A percentile compares a stretch with the other conserved stretches of the same genome.
Evolutionary conservation across 345 rosid species (phyloP).

Genomic region (Zanthoxylum bungeanum): DNA sequence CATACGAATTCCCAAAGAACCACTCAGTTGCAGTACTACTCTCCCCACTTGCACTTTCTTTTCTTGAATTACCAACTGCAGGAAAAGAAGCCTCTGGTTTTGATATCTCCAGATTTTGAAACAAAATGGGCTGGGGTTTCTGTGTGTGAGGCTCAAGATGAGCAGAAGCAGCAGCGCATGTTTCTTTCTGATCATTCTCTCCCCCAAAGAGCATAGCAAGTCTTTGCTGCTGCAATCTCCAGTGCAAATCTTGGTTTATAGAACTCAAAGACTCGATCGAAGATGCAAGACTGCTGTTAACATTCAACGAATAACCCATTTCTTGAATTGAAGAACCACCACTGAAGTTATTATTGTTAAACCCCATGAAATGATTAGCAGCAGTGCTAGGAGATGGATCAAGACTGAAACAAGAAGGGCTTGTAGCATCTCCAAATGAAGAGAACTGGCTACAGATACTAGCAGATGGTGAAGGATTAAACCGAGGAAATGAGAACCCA

Average conservation of each 20-base stretch:
- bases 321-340: constrained; percentile 53
- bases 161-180: constrained; percentile 21
- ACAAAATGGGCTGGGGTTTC: constrained; percentile 58
- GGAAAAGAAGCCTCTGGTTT: constrained; percentile 19
- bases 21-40: constrained; percentile 45
- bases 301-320: constrained; percentile 47
- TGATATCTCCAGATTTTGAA: constrained; percentile 57
- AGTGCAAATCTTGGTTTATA: constrained; percentile 89
- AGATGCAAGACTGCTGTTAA: constrained; percentile 61
- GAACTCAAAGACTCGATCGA: constrained; percentile 88
- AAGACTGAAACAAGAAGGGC: constrained; percentile 33
- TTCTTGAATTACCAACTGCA: constrained; percentile 30
- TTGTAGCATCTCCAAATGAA: constrained; percentile 37
- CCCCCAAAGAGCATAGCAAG: constrained; percentile 60
- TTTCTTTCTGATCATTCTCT: constrained; percentile 35
- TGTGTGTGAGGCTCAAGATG: constrained; percentile 33
- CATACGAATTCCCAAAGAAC: constrained; percentile 63
- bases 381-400: constrained; percentile 43
- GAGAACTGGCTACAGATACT: constrained; percentile 41
- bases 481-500: constrained; percentile 50
- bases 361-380: constrained; percentile 46
- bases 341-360: constrained; percentile 31
- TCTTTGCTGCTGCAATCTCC: constrained; percentile 90
- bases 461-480: constrained; percentile 35
- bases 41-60: constrained; percentile 28